Base-by-base conservation (phyloP, 2,329 filamentous ascomycete species). In the Cordyceps cicadae region DNA sequence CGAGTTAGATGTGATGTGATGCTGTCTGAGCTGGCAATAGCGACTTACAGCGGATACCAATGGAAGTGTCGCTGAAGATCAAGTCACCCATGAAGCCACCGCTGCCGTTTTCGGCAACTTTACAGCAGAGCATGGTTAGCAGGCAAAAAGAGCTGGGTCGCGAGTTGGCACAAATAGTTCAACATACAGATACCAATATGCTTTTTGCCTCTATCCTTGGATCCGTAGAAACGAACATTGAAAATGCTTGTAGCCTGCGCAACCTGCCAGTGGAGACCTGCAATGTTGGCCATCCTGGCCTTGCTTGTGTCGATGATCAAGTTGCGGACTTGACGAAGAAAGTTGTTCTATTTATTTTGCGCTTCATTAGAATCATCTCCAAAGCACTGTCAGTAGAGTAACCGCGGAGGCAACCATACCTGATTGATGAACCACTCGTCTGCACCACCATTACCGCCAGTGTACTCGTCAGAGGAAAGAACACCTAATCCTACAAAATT, bases 261-360 rank as follows among this genome's bases (percentile, higher is more conserved):
- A 9, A 84, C 82, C 62, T 85, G 83, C 82, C 82, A 86, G 67
- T 86, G 83, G 43, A 86, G 79, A 66, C 79, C 81, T 19, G 71
- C 73, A 26, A 72, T 69, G 19, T 57, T 63, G 7, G 68, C 68
- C 5, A 71, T 72, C 66, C 87, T 84, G 41, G 87, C 75, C 12
- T 55, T 57, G 21, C 29, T 54, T 26, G 63, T 62, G 32, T 66
- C 64, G 21, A 67, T 64, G 61, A 86, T 75, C 59, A 89, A 77
- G 67, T 89, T 89, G 17, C 84, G 78, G 63, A 88, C 79, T 66
- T 86, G 83, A 52, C 85, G 77, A 68, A 78, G 86, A 71, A 89
- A 89, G 11, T 86, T 81, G 65, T 83, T 86, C 45, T 63, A 45
- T 29, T 62, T 61, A 8, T 4, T 29, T 46, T 3, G n/a, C n/a